Evolutionary conservation across 345 rosid genomes (phyloP), one percentile per base, ranked within the genome.

Genomic region (Lumnitzera littorea): DNA sequence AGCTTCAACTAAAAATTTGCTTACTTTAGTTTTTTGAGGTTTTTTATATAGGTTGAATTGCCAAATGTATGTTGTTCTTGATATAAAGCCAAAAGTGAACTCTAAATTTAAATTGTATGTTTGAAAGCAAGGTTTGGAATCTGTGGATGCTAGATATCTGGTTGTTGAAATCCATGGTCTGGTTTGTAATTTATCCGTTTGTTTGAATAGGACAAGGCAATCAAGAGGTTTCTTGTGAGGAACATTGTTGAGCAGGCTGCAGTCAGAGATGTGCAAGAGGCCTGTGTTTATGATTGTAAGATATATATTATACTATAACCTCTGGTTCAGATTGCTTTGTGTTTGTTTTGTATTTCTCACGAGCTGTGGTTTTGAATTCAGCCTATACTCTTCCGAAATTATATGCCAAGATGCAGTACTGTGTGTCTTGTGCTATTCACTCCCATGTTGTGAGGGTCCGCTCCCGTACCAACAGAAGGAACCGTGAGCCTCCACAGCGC

Each of bases 351-450:
- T 5, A 24, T 2, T 13, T 36, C 13, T 25, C 55, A 2, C 8
- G 48, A 56, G 13, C 55, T 17, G 55, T 17, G 24, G 50, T 51
- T 24, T 20, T 27, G 4, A 17, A 25, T n/a, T 57, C 56, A 88
- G 97, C 67, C 1, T 91, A 91, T 68, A 77, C 83, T 49, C 82
- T 91, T 16, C 97, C 96, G 0, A 88, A 88, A 81, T 64, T 88
- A 52, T 88, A 94, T 56, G 82, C 90, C 0, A 90, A 94, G 91
- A 88, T 73, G 80, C 97, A 85, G 66, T 88, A 90, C 82, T 94
- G 99, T 23, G 95, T 94, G 48, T 90, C 97, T 0, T 94, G 97
- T 61, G 99, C 99, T 1, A 90, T 94, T 66, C 99, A 94, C 83
- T 94, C 99, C 13, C 97, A 88, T 43, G 99, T 90, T 1, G 97